Evolutionary conservation across 495 filamentous ascomycete genomes (phyloP), one percentile per base, ranked within the genome.

Genomic region (Lentithecium fluviatile): DNA sequence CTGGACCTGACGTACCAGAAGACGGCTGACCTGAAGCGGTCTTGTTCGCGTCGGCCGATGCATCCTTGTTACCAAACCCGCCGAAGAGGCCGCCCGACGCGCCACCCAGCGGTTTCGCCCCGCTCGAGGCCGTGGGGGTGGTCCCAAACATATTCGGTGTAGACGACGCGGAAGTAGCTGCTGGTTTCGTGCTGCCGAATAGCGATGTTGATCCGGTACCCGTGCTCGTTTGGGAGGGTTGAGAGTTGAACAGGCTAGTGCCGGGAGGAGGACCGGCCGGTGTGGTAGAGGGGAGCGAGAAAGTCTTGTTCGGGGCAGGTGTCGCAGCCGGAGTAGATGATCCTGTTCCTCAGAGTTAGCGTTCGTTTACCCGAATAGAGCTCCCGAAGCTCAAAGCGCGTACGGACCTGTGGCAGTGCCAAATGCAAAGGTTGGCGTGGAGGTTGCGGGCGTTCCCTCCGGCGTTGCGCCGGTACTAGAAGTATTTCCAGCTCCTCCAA

Each of bases 241-340:
- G 60, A 36, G 20, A 42, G 55, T 56, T 66, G 46, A 70, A 74
- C 62, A 57, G 67, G 55, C 26, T 66, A 37, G 10, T 15, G 38
- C 53, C 66, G 8, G 84, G 84, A 20, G 84, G 84, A 62, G 82
- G 82, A 32, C 83, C 83, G 52, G 83, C 84, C 42, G 84, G 84
- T 56, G 84, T 87, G 29, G 84, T 87, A 1, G 83, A 86, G 25
- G 74, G 71, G 37, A 75, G 74, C n/a, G 73, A 65, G 58, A 83
- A 81, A n/a, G 77, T 76, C 38, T 72, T 72, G 47, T 61, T 72
- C 36, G 66, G 19, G 19, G 70, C 60, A 13, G 70, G 70, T 17
- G 71, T 71, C 21, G 66, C 19, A 20, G 70, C 58, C 3, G 70
- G 70, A 23, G 71, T 71, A 25, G 65, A 43, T 26, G 66, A 53